These are phyloP conservation scores for Arthroderma uncinatum DNA, from an alignment of 2,329 filamentous ascomycete genomes.

Conservation along the genomic window DNA sequence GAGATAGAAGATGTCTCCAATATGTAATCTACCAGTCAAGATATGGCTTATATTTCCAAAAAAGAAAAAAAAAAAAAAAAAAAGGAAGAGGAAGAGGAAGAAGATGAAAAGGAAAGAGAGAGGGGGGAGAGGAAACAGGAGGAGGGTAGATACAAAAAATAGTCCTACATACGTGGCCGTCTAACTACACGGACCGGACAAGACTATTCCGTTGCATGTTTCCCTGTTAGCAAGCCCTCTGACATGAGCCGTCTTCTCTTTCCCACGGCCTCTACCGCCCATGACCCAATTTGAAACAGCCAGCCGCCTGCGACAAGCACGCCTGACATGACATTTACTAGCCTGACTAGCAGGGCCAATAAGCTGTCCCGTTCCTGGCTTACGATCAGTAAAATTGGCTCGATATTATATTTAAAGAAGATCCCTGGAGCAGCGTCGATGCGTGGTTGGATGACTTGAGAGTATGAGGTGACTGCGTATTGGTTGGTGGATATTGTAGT, in stretches of 20 bases:
- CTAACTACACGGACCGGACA: neutral
- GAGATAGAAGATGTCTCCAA: neutral
- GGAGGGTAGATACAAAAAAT: neutral
- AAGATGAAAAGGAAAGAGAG: neutral
- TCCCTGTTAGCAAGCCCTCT: slow-evolving; percentile 41
- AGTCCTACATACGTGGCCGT: neutral
- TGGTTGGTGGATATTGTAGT: slow-evolving; percentile 84
- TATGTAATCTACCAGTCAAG: neutral
- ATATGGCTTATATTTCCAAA: neutral
- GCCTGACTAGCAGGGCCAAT: slow-evolving; percentile 61
- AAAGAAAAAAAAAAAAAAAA: neutral
- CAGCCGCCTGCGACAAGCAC: slow-evolving; percentile 90
- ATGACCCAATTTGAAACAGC: slow-evolving; percentile 76
- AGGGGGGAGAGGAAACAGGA: neutral
- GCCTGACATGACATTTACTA: slow-evolving; percentile 84
- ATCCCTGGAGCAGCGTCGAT: slow-evolving; percentile 61
- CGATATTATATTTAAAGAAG: slow-evolving; percentile 98
- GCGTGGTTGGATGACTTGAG: slow-evolving; percentile 54
- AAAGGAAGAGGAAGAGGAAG: neutral
- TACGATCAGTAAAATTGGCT: slow-evolving; percentile 80
- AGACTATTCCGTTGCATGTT: slow-evolving; percentile 24
- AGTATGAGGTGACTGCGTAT: slow-evolving; percentile 92
- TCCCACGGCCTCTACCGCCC: slow-evolving; percentile 46
- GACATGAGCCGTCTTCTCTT: slow-evolving; percentile 31
- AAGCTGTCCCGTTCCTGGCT: slow-evolving; percentile 69